These are phyloP conservation scores for Mytilinidion resinicola DNA, from an alignment of 495 filamentous ascomycete genomes.

Conservation along the genomic window DNA sequence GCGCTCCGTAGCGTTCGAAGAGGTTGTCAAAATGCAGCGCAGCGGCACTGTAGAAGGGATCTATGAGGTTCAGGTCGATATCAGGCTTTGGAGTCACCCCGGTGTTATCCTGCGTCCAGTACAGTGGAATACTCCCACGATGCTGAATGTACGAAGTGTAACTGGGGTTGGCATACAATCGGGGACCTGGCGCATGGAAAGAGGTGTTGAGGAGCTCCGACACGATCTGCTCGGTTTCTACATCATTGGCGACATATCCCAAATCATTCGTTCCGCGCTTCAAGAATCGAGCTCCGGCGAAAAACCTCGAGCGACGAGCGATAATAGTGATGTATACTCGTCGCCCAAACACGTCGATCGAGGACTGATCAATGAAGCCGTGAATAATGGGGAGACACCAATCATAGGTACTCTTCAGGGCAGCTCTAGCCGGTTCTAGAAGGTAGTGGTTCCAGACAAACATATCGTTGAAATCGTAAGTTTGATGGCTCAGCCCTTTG, in stretches of 20 bases:
- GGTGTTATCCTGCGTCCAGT: conserved; percentile 96
- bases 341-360: conserved; percentile 50
- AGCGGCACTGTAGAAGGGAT: conserved; percentile 94
- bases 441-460: conserved; percentile 97
- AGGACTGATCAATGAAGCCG: conserved; percentile 80
- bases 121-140: conserved; percentile 89
- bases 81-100: conserved; percentile 93
- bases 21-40: conserved; percentile 95
- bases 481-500: conserved; percentile 52
- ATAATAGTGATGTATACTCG: conserved; percentile 88
- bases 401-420: conserved; percentile 74
- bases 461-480: conserved; percentile 78
- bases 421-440: conserved; percentile 63
- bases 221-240: conserved; percentile 99
- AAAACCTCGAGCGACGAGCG: conserved; percentile 83
- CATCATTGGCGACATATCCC: conserved; percentile 96
- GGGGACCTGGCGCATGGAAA: conserved; percentile 85
- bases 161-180: conserved; percentile 77
- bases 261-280: conserved; percentile 94
- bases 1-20: conserved; percentile 87
- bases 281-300: conserved; percentile 88
- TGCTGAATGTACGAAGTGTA: conserved; percentile 98
- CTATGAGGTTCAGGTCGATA: conserved; percentile 87
- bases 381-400: conserved; percentile 97
- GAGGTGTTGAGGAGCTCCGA: conserved; percentile 89